Percentiles rank a stretch among this genome's conserved stretches.
Conservation (phyloP, 257 asterid species). For the Avicennia marina region DNA sequence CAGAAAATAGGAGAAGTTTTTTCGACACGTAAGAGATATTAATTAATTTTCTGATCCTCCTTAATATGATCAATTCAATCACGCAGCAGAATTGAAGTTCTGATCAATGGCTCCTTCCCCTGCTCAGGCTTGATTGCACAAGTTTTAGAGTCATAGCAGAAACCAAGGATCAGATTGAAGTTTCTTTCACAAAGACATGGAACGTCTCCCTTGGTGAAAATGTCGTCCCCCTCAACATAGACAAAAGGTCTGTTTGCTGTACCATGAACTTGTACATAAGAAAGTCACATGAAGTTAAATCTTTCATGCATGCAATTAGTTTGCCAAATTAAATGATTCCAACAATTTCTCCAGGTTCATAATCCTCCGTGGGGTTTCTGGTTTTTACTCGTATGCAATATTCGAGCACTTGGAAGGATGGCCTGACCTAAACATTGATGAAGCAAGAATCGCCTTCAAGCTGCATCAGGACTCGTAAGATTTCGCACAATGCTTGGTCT, state of each 20-base stretch:
- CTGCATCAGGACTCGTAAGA: constrained; percentile 32
- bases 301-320: not conserved
- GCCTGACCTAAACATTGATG: constrained; percentile 56
- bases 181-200: constrained; percentile 61
- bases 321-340: not conserved
- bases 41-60: not conserved
- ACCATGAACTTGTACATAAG: no score
- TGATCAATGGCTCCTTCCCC: not conserved
- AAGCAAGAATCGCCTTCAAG: constrained; percentile 69
- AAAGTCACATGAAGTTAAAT: not conserved
- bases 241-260: constrained; percentile 34
- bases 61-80: not conserved
- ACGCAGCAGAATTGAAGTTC: not conserved
- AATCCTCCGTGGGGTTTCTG: constrained; percentile 58
- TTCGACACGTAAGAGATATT: constrained; percentile 32
- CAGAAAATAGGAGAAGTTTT: constrained; percentile 15
- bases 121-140: constrained; percentile 30
- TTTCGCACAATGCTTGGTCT: no score
- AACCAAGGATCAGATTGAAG: constrained; percentile 42
- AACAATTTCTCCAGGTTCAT: constrained; percentile 27
- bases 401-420: constrained; percentile 68
- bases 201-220: constrained; percentile 11
- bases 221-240: constrained; percentile 41
- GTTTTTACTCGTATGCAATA: constrained; percentile 69
- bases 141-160: constrained; percentile 35